Evolutionary conservation across 1,284 basidiomycete genomes (phyloP), one percentile per base, ranked within the genome.

Genomic region (Irpex sp.): DNA sequence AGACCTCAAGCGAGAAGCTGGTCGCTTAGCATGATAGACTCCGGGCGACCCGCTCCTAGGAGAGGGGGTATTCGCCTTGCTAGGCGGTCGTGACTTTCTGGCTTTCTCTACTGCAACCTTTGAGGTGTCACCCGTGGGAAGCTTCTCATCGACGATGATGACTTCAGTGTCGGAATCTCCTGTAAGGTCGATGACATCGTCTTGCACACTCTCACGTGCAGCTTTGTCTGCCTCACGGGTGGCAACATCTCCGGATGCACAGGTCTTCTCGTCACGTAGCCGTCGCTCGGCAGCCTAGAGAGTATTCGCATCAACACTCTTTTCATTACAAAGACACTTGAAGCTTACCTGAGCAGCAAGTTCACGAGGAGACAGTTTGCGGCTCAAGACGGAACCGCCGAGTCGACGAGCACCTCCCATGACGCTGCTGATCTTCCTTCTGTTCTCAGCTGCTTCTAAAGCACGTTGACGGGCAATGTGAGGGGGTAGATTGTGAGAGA

Each of bases 261-360:
- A 94, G 0, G 82, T 72, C 69, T 86, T 87, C 67, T 90, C 86
- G 67, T 95, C 93, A 19, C 76, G 76, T 3, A 80, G 76, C 61
- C 93, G 79, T 59, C 88, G 80, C 69, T 94, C 91, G 0, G 93
- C 93, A 53, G 93, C 93, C 92, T 94, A 68, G 5, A 10, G 7
- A 61, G 37, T 61, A 51, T 51, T 23, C 36, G 42, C 52, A 12
- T 28, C 18, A 54, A 33, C 5, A 35, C 23, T 23, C 21, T 16
- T 35, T 14, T 36, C 12, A 10, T 14, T 59, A 42, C 59, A 36
- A 18, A 23, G 16, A 57, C 28, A 28, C 59, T 18, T 61, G 8
- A 42, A 28, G 76, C 86, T 68, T 66, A 93, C 93, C 76, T 87
- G 83, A 8, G 87, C 91, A 14, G 91, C 84, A 49, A 93, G 75